A percentile compares a stretch with the other conserved stretches of the same genome.
These are phyloP conservation scores for Kwoniella heveanensis DNA, from an alignment of 768 basidiomycete genomes.

Conservation along the genomic window DNA sequence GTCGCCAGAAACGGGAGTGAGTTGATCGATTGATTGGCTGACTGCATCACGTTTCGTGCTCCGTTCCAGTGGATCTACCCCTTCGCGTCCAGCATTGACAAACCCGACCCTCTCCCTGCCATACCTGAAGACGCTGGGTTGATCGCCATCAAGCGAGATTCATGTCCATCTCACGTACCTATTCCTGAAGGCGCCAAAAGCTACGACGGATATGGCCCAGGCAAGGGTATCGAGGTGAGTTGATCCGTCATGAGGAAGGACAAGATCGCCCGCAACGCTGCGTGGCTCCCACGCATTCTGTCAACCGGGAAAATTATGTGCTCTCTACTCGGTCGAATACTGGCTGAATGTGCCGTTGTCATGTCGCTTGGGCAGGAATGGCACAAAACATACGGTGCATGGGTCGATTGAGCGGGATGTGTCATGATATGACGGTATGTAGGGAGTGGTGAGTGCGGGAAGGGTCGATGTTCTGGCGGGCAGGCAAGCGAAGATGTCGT, in stretches of 20 bases:
- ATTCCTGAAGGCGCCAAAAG: constrained; percentile 43
- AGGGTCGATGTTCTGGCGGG: not conserved
- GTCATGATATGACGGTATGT: not conserved
- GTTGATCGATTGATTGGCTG: too few species aligned
- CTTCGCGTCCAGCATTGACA: constrained; percentile 53
- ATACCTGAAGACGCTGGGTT: constrained; percentile 38
- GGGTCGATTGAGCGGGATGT: constrained; percentile 46
- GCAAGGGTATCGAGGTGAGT: constrained; percentile 53
- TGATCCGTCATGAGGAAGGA: not conserved
- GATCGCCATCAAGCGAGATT: constrained; percentile 45
- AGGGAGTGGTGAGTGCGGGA: not conserved
- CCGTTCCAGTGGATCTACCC: constrained; percentile 57
- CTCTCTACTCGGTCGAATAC: not conserved
- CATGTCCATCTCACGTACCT: constrained; percentile 45
- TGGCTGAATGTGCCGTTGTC: too few species aligned
- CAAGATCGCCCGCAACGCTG: not conserved
- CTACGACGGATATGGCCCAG: constrained; percentile 45
- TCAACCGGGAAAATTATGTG: too few species aligned
- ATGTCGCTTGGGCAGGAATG: constrained; percentile 33
- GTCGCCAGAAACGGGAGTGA: too few species aligned
- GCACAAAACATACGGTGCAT: constrained; percentile 51
- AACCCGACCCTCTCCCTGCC: constrained; percentile 47
- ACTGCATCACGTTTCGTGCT: not conserved
- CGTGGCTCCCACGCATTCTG: too few species aligned
- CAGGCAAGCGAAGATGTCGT: not conserved